Evolutionary conservation across 176 grass and related monocot genomes (phyloP).

Genomic region (Elaeis guineensis): DNA sequence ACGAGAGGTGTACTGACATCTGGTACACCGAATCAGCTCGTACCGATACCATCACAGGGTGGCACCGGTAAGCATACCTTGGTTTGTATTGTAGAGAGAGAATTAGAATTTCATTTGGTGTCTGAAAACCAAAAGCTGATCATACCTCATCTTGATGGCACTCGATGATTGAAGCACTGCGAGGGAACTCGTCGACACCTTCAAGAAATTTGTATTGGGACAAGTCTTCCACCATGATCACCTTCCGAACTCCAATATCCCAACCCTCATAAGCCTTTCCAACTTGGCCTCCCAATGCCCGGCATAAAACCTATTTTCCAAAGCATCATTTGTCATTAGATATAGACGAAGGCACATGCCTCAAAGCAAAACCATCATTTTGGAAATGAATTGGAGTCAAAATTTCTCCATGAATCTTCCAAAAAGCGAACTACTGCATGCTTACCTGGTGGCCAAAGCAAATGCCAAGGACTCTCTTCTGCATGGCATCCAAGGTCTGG

Average conservation of each 20-base stretch:
- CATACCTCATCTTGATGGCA: conserved; percentile 61
- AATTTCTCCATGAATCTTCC: neutral
- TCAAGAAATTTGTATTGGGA: neutral
- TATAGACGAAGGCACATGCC: too few relatives aligned
- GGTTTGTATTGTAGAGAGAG: too few relatives aligned
- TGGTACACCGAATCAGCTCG: too few relatives aligned
- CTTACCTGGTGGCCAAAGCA: conserved; percentile 48
- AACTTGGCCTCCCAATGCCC: conserved; percentile 33
- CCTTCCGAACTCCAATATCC: conserved; percentile 51
- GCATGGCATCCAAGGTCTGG: conserved; percentile 31
- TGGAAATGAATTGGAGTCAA: too few relatives aligned
- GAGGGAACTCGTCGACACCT: neutral
- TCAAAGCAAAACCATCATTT: too few relatives aligned
- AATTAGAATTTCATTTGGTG: neutral
- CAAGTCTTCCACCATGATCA: conserved; percentile 1
- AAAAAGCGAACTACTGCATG: too few relatives aligned
- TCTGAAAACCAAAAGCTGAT: too few relatives aligned
- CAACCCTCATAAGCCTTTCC: conserved; percentile 27
- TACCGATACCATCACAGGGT: too few relatives aligned
- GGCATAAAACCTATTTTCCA: conserved; percentile 27
- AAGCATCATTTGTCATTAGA: too few relatives aligned
- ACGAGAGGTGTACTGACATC: too few relatives aligned
- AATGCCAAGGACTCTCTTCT: conserved; percentile 49
- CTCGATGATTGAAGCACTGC: conserved; percentile 32
- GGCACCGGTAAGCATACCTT: too few relatives aligned